Conservation (phyloP, 805 yeast species). For the Candida ipomoeae region DNA sequence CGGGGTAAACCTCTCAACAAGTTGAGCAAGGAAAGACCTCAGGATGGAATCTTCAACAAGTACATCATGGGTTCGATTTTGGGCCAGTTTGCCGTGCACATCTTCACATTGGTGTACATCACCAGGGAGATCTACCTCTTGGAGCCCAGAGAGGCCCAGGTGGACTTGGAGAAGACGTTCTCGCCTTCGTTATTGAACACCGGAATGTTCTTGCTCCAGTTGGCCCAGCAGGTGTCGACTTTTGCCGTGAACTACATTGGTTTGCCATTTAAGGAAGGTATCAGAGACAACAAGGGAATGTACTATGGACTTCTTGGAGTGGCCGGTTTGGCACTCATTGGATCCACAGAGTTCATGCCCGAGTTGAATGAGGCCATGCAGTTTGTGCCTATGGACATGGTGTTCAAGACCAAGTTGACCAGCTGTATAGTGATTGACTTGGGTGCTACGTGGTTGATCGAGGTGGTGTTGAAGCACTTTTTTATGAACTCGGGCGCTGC, state of each 20-base stretch:
- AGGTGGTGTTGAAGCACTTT: slow-evolving; percentile 71
- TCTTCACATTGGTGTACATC: slow-evolving; percentile 74
- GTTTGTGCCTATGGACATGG: slow-evolving; percentile 77
- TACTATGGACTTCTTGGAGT: slow-evolving; percentile 92
- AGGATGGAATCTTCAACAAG: slow-evolving; percentile 90
- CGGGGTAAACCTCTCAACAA: slow-evolving; percentile 89
- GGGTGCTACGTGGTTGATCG: slow-evolving; percentile 71
- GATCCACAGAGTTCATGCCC: slow-evolving; percentile 92
- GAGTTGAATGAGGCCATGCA: slow-evolving; percentile 90
- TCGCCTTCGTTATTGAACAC: slow-evolving; percentile 89
- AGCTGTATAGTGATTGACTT: slow-evolving; percentile 70
- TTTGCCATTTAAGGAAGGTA: slow-evolving; percentile 89
- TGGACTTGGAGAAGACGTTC: slow-evolving; percentile 86
- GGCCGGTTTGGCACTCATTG: slow-evolving; percentile 79
- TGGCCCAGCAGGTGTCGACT: slow-evolving; percentile 95
- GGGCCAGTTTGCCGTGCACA: slow-evolving; percentile 94
- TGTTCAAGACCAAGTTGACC: slow-evolving; percentile 77
- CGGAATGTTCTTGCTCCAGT: slow-evolving; percentile 89
- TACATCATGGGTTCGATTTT: slow-evolving; percentile 97
- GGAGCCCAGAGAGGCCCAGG: slow-evolving; percentile 89
- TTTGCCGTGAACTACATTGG: slow-evolving; percentile 98
- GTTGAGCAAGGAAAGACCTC: slow-evolving; percentile 91
- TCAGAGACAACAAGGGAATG: slow-evolving; percentile 92
- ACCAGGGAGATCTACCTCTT: slow-evolving; percentile 76
- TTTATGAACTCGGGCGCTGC: slow-evolving; percentile 91